Evolutionary conservation across 768 basidiomycete genomes (phyloP).

Genomic region (Rickenella mellea): DNA sequence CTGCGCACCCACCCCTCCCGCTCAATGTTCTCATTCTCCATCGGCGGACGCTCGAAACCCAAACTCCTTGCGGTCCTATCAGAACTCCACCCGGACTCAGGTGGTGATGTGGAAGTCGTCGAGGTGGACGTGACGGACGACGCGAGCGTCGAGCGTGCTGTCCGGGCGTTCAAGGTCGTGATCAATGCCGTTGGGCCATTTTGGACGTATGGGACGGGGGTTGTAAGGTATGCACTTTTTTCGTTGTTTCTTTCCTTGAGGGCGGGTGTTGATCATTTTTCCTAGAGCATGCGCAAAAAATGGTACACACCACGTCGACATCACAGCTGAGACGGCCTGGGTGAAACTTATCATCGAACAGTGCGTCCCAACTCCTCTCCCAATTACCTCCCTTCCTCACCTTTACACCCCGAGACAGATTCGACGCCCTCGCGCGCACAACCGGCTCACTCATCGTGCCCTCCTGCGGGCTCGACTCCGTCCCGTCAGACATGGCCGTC

Average conservation of each 20-base stretch:
- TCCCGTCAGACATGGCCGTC: slow-evolving; percentile 64
- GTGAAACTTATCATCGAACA: slow-evolving; percentile 48
- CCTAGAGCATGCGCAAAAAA: slow-evolving; percentile 59
- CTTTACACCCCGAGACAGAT: slow-evolving; percentile 30
- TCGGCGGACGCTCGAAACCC: slow-evolving; percentile 60
- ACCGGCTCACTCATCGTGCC: slow-evolving; percentile 72
- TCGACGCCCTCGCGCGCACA: slow-evolving; percentile 61
- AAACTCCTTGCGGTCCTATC: slow-evolving; percentile 48
- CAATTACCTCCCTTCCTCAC: slow-evolving; percentile 5
- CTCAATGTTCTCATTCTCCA: slow-evolving; percentile 53
- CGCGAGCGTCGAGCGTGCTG: slow-evolving; percentile 43
- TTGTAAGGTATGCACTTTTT: slow-evolving; percentile 50
- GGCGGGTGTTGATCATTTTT: background rate
- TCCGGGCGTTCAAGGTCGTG: slow-evolving; percentile 53
- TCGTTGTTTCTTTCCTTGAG: no score
- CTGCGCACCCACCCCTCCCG: slow-evolving; percentile 55
- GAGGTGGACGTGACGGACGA: slow-evolving; percentile 51
- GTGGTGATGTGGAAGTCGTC: slow-evolving; percentile 30
- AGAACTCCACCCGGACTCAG: slow-evolving; percentile 33
- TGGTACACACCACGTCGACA: slow-evolving; percentile 79
- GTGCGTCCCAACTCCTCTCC: slow-evolving; percentile 25
- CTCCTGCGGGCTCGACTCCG: slow-evolving; percentile 66
- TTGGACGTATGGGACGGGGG: slow-evolving; percentile 57
- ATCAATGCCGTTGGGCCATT: slow-evolving; percentile 75
- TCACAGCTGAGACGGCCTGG: slow-evolving; percentile 68